Evolutionary conservation across 495 filamentous ascomycete species (phyloP).

Genomic region (Rhypophila decipiens): DNA sequence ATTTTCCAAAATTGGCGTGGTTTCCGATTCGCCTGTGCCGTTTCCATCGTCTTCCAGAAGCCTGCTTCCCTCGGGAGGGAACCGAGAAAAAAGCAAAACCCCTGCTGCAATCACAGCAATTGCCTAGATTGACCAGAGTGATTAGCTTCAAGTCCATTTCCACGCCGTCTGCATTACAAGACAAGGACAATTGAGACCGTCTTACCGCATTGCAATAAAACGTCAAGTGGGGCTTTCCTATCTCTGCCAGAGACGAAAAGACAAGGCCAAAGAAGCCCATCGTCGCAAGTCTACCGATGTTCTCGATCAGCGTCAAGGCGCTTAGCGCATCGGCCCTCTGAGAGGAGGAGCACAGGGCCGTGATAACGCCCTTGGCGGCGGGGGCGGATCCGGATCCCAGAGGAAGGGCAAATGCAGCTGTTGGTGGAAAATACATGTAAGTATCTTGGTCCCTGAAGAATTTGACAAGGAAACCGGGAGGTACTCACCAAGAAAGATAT

Average conservation of each 20-base stretch:
- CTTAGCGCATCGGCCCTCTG: slow-evolving; percentile 49
- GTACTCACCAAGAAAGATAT: slow-evolving; percentile 44
- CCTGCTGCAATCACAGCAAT: slow-evolving; percentile 41
- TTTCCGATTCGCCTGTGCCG: too few species aligned
- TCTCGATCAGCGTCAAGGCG: slow-evolving; percentile 51
- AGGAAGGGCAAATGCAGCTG: slow-evolving; percentile 42
- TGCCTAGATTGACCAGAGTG: slow-evolving; percentile 15
- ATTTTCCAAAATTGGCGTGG: too few species aligned
- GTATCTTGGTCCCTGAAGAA: neutral
- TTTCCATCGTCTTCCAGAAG: slow-evolving; percentile 27
- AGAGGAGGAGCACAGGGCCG: slow-evolving; percentile 43
- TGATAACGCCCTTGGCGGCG: slow-evolving; percentile 52
- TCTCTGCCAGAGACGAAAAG: slow-evolving; percentile 43
- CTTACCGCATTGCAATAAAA: slow-evolving; percentile 50
- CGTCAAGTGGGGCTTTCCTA: slow-evolving; percentile 42
- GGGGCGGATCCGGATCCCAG: slow-evolving; percentile 50
- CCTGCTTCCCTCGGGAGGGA: slow-evolving; percentile 39
- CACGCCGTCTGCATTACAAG: neutral
- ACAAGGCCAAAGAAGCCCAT: slow-evolving; percentile 49
- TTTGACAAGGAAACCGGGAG: neutral
- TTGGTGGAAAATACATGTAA: too few species aligned
- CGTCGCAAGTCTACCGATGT: slow-evolving; percentile 44
- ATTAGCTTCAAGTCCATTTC: neutral
- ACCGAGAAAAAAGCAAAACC: slow-evolving; percentile 40
- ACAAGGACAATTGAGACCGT: neutral